Evolutionary conservation across 345 rosid genomes (phyloP), one percentile per base, ranked within the genome.

Genomic region (Eucalyptus microcorys): DNA sequence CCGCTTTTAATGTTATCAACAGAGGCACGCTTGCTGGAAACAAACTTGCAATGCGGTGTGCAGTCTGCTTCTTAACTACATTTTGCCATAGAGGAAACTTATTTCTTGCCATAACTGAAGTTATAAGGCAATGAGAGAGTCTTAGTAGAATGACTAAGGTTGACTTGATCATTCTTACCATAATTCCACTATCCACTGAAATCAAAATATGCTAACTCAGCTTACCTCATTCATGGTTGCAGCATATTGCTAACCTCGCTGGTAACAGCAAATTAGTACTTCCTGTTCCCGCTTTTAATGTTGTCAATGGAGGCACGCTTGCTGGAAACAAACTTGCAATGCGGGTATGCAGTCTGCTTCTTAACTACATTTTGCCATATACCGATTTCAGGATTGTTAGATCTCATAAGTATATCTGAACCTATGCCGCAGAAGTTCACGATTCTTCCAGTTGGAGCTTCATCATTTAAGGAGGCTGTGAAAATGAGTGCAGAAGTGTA

Each of bases 21-120:
- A 97, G 99, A 90, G 99, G 99, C 87, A 97, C 99, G 45, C 98
- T 96, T 91, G 99, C 99, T 5, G 99, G 99, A 88, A 97, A 97
- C 91, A 96, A 97, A 91, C 98, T 97, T 55, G 98, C 99, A 22
- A 97, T 98, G 99, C 99, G 94, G 99, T 85, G 87, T 14, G 88
- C 45, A 53, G 66, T 49, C 61, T 21, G 42, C 43, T 10, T 49
- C 45, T 86, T 86, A 48, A 53, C 24, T 87, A 45, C 24, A 27
- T 40, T 52, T 80, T 15, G 27, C n/a, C 26, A 37, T 37, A 37
- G 40, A 2, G 2, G 55, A 85, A 87, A 42, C 45, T 42, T 21
- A 26, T 71, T 27, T 49, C 50, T 49, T 49, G 50, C 50, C 13
- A 49, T 49, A 49, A 14, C 2, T 48, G 49, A 49, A 0, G 49